phyloP scores from a whole-genome alignment of 23 red algal genomes.

The Gracilaria caudata region DNA sequence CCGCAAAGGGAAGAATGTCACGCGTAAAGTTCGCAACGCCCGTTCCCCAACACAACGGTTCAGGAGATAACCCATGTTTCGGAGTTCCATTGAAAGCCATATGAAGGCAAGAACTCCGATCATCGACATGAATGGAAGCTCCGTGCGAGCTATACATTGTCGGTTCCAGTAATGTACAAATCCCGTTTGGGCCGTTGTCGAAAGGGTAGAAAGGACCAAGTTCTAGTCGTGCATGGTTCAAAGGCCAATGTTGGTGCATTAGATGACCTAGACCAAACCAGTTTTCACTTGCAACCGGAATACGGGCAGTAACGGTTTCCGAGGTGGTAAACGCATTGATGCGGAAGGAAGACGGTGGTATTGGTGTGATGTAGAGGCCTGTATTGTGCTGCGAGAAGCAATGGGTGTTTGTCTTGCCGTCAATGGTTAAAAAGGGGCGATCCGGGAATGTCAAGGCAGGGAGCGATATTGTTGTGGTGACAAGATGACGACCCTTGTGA shows the following conservation, averaged over 20 bases:
- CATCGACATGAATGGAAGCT: conserved; percentile 63
- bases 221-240: conserved; percentile 61
- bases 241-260: conserved; percentile 92
- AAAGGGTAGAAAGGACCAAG: conserved; percentile 92
- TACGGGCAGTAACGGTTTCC: conserved; percentile 17
- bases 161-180: conserved; percentile 83
- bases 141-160: conserved; percentile 70
- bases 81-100: conserved; percentile 80
- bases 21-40: conserved; percentile 85
- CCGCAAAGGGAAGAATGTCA: conserved; percentile 61
- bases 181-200: conserved; percentile 89
- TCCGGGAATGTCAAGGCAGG: conserved; percentile 9
- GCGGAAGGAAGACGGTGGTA: conserved; percentile 13
- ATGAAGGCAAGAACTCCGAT: conserved; percentile 76
- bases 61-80: not conserved
- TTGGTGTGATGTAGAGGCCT: conserved; percentile 30
- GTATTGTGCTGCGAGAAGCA: conserved; percentile 16
- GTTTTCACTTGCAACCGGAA: conserved; percentile 24
- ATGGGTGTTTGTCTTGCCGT: conserved; percentile 13
- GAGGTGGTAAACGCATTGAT: conserved; percentile 10
- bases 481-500: conserved; percentile 15
- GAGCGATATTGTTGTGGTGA: conserved; percentile 23
- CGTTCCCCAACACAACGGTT: conserved; percentile 72
- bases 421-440: conserved; percentile 13
- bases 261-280: conserved; percentile 75